Base-by-base conservation (phyloP, 164 flowering plant genomes). In the Vitis cinerea region DNA sequence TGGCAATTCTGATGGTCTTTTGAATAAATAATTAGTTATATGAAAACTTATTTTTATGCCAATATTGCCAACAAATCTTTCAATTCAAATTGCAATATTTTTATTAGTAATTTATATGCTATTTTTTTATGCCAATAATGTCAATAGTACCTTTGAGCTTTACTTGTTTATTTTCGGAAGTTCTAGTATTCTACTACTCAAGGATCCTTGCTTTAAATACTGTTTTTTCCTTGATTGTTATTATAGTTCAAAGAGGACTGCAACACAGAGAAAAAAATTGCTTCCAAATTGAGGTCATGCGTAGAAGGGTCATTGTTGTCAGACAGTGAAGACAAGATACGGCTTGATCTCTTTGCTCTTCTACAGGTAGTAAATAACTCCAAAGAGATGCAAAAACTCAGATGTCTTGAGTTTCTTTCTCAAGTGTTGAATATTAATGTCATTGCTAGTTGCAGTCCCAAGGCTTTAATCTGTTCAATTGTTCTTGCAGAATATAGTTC, bases 241-340 rank as follows among this genome's bases (percentile, higher is more conserved):
- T 74, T 75, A 50, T 63, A 95, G 99, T 93, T 95, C 79, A 90
- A 85, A 82, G 97, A 91, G 71, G 97, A 95, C 47, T 87, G 97
- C 84, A 83, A 89, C 83, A 95, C 99, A 13, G 97, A 95, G 87
- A 95, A 88, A 75, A 91, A 88, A 74, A 80, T 90, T 68, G 91
- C 83, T 59, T 73, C 88, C 67, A 91, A 90, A 82, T 80, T 95
- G 77, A 87, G 88, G 75, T 76, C 85, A 47, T 72, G 69, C 75
- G 67, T 80, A 48, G 92, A 84, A 63, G 82, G 70, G 68, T 82
- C 83, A 2, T 52, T 82, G 75, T 80, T 88, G 77, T 63, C 72
- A 55, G 94, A 87, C 52, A 75, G 69, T 77, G 92, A 88, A 78
- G 90, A 84, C 29, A 82, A 83, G 69, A 78, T 91, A 65, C 82